Evolutionary conservation across 106 monocot genomes (phyloP).

Genomic region (Acanthochlamys bracteata): DNA sequence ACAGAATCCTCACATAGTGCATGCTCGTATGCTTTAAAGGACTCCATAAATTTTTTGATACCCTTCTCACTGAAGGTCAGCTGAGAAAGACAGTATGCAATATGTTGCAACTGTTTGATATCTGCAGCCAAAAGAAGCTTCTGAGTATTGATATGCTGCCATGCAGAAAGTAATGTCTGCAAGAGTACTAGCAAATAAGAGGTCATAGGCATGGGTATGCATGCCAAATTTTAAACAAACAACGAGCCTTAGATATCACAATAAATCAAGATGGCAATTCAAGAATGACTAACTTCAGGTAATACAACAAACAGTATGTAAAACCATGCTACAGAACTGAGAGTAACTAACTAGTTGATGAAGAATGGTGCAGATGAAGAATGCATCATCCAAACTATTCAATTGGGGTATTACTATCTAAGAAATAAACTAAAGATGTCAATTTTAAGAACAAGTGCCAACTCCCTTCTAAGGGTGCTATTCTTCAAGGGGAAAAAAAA

Average conservation of each 20-base stretch:
- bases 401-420: no score
- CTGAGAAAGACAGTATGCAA: slow-evolving; percentile 94
- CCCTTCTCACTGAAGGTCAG: slow-evolving; percentile 84
- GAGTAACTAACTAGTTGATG: no score
- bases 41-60: slow-evolving; percentile 84
- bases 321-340: no score
- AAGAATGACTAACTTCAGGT: no score
- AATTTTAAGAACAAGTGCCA: no score
- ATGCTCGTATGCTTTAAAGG: slow-evolving; percentile 78
- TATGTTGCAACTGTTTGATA: slow-evolving; percentile 63
- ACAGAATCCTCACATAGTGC: slow-evolving; percentile 78
- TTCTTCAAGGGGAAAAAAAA: background rate
- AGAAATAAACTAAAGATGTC: no score
- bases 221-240: no score
- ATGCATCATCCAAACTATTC: no score
- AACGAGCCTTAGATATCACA: no score
- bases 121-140: slow-evolving; percentile 36
- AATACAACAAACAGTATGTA: no score
- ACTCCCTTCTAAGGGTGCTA: background rate
- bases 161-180: background rate
- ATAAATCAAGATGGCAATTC: no score
- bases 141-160: background rate
- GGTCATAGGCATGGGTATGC: background rate
- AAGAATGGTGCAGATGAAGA: no score
- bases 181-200: background rate